Evolutionary conservation across 169 alveolate genomes (phyloP), one percentile per base, ranked within the genome.

Genomic region (Perkinsus olseni): DNA sequence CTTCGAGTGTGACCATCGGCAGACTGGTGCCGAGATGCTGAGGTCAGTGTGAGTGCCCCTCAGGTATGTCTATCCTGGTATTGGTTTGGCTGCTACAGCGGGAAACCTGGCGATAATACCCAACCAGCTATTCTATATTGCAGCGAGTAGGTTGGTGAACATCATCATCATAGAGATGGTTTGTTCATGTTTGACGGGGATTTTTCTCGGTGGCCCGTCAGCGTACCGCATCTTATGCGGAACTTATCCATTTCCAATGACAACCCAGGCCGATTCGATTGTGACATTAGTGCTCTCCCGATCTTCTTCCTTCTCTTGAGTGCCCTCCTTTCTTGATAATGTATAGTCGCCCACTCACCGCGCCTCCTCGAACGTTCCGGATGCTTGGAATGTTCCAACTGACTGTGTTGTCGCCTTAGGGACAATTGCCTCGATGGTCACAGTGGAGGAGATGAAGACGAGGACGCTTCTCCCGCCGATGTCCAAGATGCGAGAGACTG

Each of bases 61-160:
- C 34, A 62, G 82, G 82, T 62, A 62, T 24, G 94, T 92, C 24
- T 95, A 94, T 91, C 96, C 96, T 6, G 96, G 96, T 28, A 93
- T 95, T 50, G 96, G 95, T 37, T 92, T 95, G 91, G 96, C 95
- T 38, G 96, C 96, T 13, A 39, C 92, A 74, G 39, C 93, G 10
- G 95, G 93, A 28, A 91, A 92, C 51, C 91, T 94, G 24, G 74
- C 93, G n/a, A 91, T 48, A 38, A 94, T 94, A 31, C 95, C 95
- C 0, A 94, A 94, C 93, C 38, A 51, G 21, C 93, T 94, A 20
- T 94, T 94, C 36, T 92, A 92, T 74, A 91, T 82, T 0, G 95
- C 94, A 4, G 95, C 95, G 31, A 62, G 82, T 62, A 24, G 1
- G 82, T 21, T 8, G 82, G 17, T 13, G 82, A 62, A 3, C 82